Conservation (phyloP, 2,329 filamentous ascomycete species). For the Colletotrichum sp. region DNA sequence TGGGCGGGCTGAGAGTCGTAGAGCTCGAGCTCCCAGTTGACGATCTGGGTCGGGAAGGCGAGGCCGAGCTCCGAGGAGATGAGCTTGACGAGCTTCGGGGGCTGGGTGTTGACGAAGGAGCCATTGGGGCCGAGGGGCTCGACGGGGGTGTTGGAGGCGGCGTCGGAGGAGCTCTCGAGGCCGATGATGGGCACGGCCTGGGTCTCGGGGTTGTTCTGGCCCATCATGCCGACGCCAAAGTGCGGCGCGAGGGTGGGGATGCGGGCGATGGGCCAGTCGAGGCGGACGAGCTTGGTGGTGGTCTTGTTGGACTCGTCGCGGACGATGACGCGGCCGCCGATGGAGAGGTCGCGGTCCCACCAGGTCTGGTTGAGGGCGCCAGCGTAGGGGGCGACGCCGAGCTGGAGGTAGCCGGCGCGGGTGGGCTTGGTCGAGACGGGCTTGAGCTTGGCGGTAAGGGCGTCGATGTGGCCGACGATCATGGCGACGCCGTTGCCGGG, state of each 20-base stretch:
- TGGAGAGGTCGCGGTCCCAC: slow-evolving; percentile 95
- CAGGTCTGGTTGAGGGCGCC: slow-evolving; percentile 87
- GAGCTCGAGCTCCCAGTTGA: slow-evolving; percentile 97
- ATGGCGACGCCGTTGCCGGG: slow-evolving; percentile 87
- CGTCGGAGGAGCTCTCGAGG: slow-evolving; percentile 69
- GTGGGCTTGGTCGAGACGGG: slow-evolving; percentile 85
- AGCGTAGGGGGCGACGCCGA: slow-evolving; percentile 92
- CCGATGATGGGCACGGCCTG: slow-evolving; percentile 95
- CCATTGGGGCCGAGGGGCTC: slow-evolving; percentile 63
- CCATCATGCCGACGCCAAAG: slow-evolving; percentile 79
- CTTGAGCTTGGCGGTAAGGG: slow-evolving; percentile 88
- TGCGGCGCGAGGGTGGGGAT: slow-evolving; percentile 93
- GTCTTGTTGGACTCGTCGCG: slow-evolving; percentile 80
- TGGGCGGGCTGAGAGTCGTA: slow-evolving; percentile 89
- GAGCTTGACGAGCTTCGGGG: slow-evolving; percentile 80
- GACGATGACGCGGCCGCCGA: slow-evolving; percentile 88
- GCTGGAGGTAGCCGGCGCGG: slow-evolving; percentile 84
- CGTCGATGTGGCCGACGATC: slow-evolving; percentile 91
- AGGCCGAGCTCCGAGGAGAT: slow-evolving; percentile 83
- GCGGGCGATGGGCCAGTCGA: slow-evolving; percentile 92
- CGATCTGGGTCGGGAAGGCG: slow-evolving; percentile 72
- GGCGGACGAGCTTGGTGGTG: slow-evolving; percentile 80
- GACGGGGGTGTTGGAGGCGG: slow-evolving; percentile 31
- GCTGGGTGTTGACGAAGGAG: slow-evolving; percentile 83
- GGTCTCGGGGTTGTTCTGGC: slow-evolving; percentile 81